Percentiles rank a stretch among this genome's conserved stretches.
Evolutionary conservation across 305 asterid species (phyloP).

Genomic region (Plantago rigida): DNA sequence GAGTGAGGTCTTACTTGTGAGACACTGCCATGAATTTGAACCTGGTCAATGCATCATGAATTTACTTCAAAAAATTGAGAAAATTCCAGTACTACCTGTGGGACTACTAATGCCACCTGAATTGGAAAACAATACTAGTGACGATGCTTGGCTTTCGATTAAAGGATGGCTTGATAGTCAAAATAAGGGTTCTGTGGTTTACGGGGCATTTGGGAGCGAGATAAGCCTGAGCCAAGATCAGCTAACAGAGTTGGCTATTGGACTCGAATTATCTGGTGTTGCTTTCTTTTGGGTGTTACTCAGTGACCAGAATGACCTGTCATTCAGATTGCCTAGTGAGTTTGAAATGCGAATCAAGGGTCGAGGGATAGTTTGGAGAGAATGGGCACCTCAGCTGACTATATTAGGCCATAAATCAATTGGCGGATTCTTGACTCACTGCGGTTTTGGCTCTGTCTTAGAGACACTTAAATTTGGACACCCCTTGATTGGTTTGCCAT

Average conservation of each 20-base stretch:
- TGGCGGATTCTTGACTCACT: slow-evolving; percentile 49
- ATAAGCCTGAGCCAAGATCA: slow-evolving; percentile 29
- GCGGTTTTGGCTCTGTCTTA: slow-evolving; percentile 44
- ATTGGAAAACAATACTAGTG: background rate
- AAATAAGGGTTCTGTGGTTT: slow-evolving; percentile 30
- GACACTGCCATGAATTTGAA: slow-evolving; percentile 37
- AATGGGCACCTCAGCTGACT: slow-evolving; percentile 51
- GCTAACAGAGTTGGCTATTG: slow-evolving; percentile 39
- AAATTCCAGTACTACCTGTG: slow-evolving; percentile 28
- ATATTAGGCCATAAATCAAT: slow-evolving; percentile 41
- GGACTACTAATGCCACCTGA: slow-evolving; percentile 38
- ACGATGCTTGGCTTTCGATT: slow-evolving; percentile 23
- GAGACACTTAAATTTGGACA: slow-evolving; percentile 44
- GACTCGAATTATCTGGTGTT: slow-evolving; percentile 37
- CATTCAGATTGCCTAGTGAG: slow-evolving; percentile 34
- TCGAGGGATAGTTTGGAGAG: slow-evolving; percentile 40
- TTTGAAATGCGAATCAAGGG: slow-evolving; percentile 34
- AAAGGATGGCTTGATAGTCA: slow-evolving; percentile 38
- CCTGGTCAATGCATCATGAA: slow-evolving; percentile 29
- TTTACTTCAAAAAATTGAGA: slow-evolving; percentile 29
- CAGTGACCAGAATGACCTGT: background rate
- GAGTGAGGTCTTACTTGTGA: slow-evolving; percentile 25
- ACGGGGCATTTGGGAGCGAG: slow-evolving; percentile 48
- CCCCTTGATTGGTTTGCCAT: slow-evolving; percentile 35
- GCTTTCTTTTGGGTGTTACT: slow-evolving; percentile 47